Conservation (phyloP, 2,329 filamentous ascomycete genomes). For the Diaporthe ilicicola region DNA sequence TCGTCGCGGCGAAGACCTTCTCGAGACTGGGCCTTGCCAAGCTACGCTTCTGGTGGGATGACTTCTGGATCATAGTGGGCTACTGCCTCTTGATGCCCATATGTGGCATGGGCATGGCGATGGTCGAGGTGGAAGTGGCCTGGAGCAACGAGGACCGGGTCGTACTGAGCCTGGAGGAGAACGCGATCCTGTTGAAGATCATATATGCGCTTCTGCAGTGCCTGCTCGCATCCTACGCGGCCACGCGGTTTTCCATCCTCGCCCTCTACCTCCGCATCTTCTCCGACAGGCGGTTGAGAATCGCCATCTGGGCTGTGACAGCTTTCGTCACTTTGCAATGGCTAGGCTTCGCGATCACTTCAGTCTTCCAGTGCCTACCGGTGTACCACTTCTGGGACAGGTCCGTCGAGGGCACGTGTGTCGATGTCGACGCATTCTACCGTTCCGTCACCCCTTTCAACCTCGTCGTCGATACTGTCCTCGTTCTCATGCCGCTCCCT, state of each 20-base stretch:
- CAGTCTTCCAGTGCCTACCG: conserved; percentile 21
- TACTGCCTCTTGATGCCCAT: conserved; percentile 28
- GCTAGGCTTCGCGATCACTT: conserved; percentile 10
- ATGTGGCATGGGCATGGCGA: conserved; percentile 25
- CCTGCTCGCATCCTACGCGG: conserved; percentile 27
- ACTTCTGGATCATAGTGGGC: conserved; percentile 31
- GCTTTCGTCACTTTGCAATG: conserved; percentile 27
- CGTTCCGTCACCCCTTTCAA: conserved; percentile 31
- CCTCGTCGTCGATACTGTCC: conserved; percentile 13
- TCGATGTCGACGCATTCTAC: conserved; percentile 29
- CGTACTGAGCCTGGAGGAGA: conserved; percentile 24
- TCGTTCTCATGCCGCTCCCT: conserved; percentile 28
- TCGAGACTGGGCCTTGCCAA: conserved; percentile 26
- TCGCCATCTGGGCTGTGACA: conserved; percentile 23
- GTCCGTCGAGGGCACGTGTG: conserved; percentile 11
- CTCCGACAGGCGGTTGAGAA: not conserved
- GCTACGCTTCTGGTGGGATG: conserved; percentile 31
- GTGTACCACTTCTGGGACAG: conserved; percentile 27
- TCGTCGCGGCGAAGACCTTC: conserved; percentile 30
- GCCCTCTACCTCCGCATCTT: conserved; percentile 32
- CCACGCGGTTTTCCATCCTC: conserved; percentile 30
- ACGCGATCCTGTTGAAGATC: conserved; percentile 26
- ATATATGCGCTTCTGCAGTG: conserved; percentile 26
- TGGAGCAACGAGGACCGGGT: conserved; percentile 30
- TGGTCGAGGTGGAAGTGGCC: conserved; percentile 20